Conservation (phyloP, 73 alveolate genomes). For the Stentor roeselii region DNA sequence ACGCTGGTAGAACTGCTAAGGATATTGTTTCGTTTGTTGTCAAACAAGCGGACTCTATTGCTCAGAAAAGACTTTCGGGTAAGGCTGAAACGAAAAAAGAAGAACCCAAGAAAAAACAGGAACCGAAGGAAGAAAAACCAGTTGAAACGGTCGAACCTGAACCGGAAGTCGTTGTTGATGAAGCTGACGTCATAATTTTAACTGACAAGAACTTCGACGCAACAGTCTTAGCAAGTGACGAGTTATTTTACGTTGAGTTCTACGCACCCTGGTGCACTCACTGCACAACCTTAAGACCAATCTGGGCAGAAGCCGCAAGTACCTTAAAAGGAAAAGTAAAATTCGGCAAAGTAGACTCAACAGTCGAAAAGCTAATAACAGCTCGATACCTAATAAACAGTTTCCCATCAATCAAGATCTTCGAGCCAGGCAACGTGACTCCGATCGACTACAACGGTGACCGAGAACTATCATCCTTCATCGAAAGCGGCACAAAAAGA, state of each 20-base stretch:
- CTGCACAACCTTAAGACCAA: slow-evolving; percentile 87
- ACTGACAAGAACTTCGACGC: slow-evolving; percentile 73
- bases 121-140: slow-evolving; percentile 13
- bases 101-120: no score
- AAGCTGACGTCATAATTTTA: slow-evolving; percentile 76
- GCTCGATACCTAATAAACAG: slow-evolving; percentile 69
- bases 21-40: slow-evolving; percentile 72
- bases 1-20: slow-evolving; percentile 84
- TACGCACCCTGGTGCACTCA: slow-evolving; percentile 94
- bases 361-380: slow-evolving; percentile 74
- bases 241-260: slow-evolving; percentile 82
- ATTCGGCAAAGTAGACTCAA: slow-evolving; percentile 91
- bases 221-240: slow-evolving; percentile 63
- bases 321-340: slow-evolving; percentile 81
- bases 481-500: slow-evolving; percentile 29
- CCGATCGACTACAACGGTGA: slow-evolving; percentile 32
- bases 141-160: no score
- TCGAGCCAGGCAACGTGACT: slow-evolving; percentile 52
- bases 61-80: slow-evolving; percentile 57
- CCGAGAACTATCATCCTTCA: slow-evolving; percentile 27
- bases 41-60: slow-evolving; percentile 62
- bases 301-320: slow-evolving; percentile 85
- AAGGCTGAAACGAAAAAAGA: slow-evolving; percentile 24
- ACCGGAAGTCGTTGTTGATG: slow-evolving; percentile 30
- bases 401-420: slow-evolving; percentile 86